These are phyloP conservation scores for Thielaviopsis punctulata DNA, from an alignment of 2,329 filamentous ascomycete species.

Conservation along the genomic window DNA sequence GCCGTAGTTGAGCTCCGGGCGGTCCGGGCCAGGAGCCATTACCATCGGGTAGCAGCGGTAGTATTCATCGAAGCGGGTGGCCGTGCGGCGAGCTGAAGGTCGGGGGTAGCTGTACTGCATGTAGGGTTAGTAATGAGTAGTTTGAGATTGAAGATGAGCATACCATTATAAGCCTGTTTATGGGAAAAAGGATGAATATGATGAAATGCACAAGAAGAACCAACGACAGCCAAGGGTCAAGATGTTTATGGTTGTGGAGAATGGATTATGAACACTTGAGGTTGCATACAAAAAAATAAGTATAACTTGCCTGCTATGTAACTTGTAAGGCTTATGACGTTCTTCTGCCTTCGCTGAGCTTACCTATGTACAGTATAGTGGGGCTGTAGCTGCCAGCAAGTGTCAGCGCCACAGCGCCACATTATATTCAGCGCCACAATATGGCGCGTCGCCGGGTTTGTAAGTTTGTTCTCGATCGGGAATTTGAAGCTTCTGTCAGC, in stretches of 20 bases:
- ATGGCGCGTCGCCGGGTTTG: constrained; percentile 4
- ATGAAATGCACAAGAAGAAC: neutral
- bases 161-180: neutral
- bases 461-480: constrained; percentile 1
- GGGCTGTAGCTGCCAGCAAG: neutral
- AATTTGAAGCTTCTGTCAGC: constrained; percentile 9
- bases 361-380: constrained; percentile 5
- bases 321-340: constrained; percentile 10
- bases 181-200: neutral
- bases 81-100: constrained; percentile 26
- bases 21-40: constrained; percentile 82
- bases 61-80: constrained; percentile 90
- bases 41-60: constrained; percentile 91
- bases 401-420: constrained; percentile 8
- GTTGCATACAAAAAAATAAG: neutral
- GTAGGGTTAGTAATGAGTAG: neutral
- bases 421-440: neutral
- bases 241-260: neutral
- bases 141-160: neutral
- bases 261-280: neutral
- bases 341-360: constrained; percentile 9
- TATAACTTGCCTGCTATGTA: neutral
- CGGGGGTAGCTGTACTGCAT: constrained; percentile 15
- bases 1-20: constrained; percentile 82
- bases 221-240: neutral